Evolutionary conservation across 2,329 filamentous ascomycete genomes (phyloP).

Genomic region (Pseudogymnoascus sp.): DNA sequence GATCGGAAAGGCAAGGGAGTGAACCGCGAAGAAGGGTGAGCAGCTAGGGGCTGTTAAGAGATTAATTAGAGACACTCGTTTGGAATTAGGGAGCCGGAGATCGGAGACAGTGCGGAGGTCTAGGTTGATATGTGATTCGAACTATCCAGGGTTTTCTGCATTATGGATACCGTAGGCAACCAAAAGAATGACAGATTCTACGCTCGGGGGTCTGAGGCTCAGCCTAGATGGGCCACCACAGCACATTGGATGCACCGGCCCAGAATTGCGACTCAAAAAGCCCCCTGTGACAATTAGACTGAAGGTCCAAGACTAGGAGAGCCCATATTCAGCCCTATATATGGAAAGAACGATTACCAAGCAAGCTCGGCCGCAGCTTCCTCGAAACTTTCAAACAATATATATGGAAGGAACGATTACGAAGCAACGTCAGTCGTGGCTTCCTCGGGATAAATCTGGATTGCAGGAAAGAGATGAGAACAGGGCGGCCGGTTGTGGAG

Average conservation of each 20-base stretch:
- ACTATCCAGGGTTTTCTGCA: background rate
- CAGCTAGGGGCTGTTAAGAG: background rate
- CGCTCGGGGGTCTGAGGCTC: background rate
- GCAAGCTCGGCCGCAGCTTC: background rate
- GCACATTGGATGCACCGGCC: background rate
- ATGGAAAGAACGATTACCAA: background rate
- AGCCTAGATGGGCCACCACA: background rate
- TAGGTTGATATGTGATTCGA: background rate
- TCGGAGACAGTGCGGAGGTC: background rate
- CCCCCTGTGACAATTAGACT: background rate
- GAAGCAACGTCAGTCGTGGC: background rate
- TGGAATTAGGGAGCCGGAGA: background rate
- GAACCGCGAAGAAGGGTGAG: slow-evolving; percentile 14
- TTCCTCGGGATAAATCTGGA: background rate
- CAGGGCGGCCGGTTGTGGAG: background rate
- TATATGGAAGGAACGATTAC: background rate
- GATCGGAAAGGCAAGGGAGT: slow-evolving; percentile 26
- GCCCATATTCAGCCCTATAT: background rate
- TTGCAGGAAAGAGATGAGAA: background rate
- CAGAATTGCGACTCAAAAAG: background rate
- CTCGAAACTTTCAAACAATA: background rate
- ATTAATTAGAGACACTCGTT: background rate
- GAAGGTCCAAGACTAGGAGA: background rate
- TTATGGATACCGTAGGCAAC: background rate
- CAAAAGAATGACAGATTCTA: background rate